Percentiles rank a stretch among this genome's conserved stretches.
phyloP scores from a whole-genome alignment of 768 basidiomycete species.

The Coprinopsis sp. region DNA sequence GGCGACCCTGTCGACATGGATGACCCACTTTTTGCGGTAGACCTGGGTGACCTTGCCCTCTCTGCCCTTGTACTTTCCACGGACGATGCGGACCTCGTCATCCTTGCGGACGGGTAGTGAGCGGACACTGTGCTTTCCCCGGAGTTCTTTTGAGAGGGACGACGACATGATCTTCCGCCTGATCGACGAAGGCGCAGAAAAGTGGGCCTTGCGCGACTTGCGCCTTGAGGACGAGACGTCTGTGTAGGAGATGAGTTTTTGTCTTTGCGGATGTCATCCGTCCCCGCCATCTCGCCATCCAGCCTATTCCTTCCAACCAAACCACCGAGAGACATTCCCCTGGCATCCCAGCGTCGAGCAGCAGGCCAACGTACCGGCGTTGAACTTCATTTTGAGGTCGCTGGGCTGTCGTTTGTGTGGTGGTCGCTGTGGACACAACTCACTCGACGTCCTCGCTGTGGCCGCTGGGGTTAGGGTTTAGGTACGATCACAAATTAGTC shows the following conservation, averaged over 20 bases:
- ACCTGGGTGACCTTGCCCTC: conserved; percentile 98
- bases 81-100: conserved; percentile 94
- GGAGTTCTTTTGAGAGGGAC: conserved; percentile 90
- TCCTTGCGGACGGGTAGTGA: conserved; percentile 96
- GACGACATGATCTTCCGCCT: conserved; percentile 99
- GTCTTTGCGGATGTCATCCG: conserved; percentile 15
- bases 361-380: conserved; percentile 60
- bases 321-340: conserved; percentile 16
- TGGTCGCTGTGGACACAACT: conserved; percentile 40
- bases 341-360: conserved; percentile 17
- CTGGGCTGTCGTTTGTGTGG: conserved; percentile 55
- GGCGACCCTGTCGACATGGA: conserved; percentile 96
- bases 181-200: conserved; percentile 88
- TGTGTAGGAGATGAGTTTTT: conserved; percentile 32
- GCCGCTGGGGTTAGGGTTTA: conserved; percentile 8
- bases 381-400: conserved; percentile 71
- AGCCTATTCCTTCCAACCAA: conserved; percentile 22
- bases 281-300: conserved; percentile 38
- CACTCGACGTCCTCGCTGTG: conserved; percentile 32
- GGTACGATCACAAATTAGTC: background rate
- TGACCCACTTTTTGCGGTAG: conserved; percentile 98
- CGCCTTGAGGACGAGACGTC: conserved; percentile 91
- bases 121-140: conserved; percentile 88
- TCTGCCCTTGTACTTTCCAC: conserved; percentile 97
- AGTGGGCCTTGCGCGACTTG: conserved; percentile 98